A percentile compares a stretch with the other conserved stretches of the same genome.
phyloP scores from a whole-genome alignment of 495 filamentous ascomycete genomes.

The Pyronema omphalodes region DNA sequence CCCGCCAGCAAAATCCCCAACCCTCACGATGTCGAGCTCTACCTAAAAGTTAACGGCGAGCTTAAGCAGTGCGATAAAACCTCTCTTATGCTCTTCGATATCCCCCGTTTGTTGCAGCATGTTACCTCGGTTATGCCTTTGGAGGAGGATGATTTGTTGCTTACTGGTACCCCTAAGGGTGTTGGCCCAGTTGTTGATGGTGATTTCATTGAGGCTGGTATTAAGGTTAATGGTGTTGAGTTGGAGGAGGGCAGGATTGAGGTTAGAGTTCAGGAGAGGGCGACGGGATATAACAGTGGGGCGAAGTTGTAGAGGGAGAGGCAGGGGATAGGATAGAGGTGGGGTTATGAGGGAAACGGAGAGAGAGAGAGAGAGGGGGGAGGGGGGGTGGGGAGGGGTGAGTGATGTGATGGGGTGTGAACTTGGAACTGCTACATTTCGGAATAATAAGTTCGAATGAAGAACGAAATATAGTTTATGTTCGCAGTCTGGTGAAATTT shows the following conservation, averaged over 20 bases:
- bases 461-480: too few species aligned
- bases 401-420: too few species aligned
- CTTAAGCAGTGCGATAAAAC: constrained; percentile 68
- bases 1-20: constrained; percentile 58
- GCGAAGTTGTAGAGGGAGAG: neutral
- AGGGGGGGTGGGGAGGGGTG: too few species aligned
- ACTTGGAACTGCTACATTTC: too few species aligned
- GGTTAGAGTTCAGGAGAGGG: constrained; percentile 57
- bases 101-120: constrained; percentile 72
- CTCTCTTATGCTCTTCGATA: constrained; percentile 74
- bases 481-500: too few species aligned
- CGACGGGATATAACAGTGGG: constrained; percentile 27
- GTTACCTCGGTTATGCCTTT: constrained; percentile 89
- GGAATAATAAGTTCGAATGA: too few species aligned
- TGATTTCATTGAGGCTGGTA: constrained; percentile 74
- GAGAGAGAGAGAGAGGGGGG: too few species aligned
- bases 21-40: constrained; percentile 73
- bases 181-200: constrained; percentile 72
- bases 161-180: constrained; percentile 94
- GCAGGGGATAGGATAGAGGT: neutral
- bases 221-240: constrained; percentile 65
- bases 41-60: constrained; percentile 59
- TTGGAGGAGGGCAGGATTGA: constrained; percentile 73
- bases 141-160: constrained; percentile 73
- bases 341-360: neutral